phyloP scores from a whole-genome alignment of 108 stramenopile genomes.

The Parmales sp. region DNA sequence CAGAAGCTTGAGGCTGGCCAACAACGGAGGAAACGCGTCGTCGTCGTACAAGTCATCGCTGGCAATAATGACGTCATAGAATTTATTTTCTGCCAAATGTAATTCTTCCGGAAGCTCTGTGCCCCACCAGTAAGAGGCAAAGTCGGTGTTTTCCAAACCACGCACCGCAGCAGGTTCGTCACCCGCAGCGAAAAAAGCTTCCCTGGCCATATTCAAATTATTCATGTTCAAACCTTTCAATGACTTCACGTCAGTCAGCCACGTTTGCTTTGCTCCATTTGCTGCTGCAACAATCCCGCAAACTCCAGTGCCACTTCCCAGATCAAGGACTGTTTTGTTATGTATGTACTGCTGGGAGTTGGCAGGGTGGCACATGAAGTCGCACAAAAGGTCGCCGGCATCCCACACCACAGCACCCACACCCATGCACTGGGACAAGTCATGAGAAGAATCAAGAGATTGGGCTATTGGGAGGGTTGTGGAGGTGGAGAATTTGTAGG shows the following conservation, averaged over 20 bases:
- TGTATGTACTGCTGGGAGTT: not conserved
- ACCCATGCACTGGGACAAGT: too few species aligned
- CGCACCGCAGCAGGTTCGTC: not conserved
- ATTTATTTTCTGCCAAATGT: too few species aligned
- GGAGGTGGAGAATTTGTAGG: too few species aligned
- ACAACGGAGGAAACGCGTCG: not conserved
- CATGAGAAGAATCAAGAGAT: too few species aligned
- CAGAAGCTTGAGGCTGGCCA: not conserved
- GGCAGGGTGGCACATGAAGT: not conserved
- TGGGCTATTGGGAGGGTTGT: too few species aligned
- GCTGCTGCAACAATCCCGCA: not conserved
- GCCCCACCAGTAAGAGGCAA: not conserved
- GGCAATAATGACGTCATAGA: constrained; percentile 1
- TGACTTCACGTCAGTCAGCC: not conserved
- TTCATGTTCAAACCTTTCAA: not conserved
- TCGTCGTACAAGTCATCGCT: constrained; percentile 8
- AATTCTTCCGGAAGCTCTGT: not conserved
- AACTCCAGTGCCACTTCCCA: not conserved
- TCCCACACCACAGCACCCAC: constrained; percentile 11
- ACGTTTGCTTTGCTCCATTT: not conserved
- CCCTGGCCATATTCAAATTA: not conserved
- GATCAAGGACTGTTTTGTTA: not conserved
- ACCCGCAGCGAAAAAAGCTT: not conserved
- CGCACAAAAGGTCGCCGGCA: not conserved
- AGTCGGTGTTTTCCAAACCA: not conserved